Conservation (phyloP, 805 yeast species). For the Candida ortonii region DNA sequence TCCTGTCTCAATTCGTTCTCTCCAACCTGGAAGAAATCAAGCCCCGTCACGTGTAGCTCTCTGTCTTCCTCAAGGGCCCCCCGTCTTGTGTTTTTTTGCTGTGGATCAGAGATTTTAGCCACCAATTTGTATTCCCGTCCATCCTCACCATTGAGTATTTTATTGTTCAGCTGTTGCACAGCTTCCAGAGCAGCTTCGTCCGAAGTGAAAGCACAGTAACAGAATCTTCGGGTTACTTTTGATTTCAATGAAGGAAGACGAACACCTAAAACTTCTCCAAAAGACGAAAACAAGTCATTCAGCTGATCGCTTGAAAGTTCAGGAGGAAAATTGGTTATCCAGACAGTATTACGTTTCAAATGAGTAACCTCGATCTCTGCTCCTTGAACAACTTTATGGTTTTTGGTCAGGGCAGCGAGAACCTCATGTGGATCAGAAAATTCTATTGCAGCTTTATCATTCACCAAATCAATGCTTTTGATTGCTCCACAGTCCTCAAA, state of each 20-base stretch:
- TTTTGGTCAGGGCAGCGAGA: constrained; percentile 58
- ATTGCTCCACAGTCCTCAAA: constrained; percentile 64
- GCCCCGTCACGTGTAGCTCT: constrained; percentile 53
- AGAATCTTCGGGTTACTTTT: constrained; percentile 61
- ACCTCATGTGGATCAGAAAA: constrained; percentile 47
- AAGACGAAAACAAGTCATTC: constrained; percentile 36
- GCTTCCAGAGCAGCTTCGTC: constrained; percentile 46
- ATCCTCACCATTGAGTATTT: constrained; percentile 30
- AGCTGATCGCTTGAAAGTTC: constrained; percentile 40
- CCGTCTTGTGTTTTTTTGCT: constrained; percentile 37
- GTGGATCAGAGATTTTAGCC: constrained; percentile 64
- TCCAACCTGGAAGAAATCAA: constrained; percentile 45
- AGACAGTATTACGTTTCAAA: constrained; percentile 51
- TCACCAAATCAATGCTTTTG: constrained; percentile 31
- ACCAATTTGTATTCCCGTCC: constrained; percentile 38
- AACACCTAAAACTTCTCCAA: constrained; percentile 44
- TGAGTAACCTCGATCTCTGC: constrained; percentile 44
- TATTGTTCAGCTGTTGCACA: constrained; percentile 39
- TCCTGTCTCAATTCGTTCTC: constrained; percentile 37
- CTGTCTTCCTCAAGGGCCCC: constrained; percentile 52
- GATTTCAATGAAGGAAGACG: constrained; percentile 63
- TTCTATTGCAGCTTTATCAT: constrained; percentile 52
- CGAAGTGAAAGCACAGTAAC: constrained; percentile 59
- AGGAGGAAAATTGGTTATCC: constrained; percentile 77
- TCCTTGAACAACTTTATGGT: constrained; percentile 45